These are phyloP conservation scores for Plenodomus lindquistii DNA, from an alignment of 2,329 filamentous ascomycete species.

Conservation along the genomic window DNA sequence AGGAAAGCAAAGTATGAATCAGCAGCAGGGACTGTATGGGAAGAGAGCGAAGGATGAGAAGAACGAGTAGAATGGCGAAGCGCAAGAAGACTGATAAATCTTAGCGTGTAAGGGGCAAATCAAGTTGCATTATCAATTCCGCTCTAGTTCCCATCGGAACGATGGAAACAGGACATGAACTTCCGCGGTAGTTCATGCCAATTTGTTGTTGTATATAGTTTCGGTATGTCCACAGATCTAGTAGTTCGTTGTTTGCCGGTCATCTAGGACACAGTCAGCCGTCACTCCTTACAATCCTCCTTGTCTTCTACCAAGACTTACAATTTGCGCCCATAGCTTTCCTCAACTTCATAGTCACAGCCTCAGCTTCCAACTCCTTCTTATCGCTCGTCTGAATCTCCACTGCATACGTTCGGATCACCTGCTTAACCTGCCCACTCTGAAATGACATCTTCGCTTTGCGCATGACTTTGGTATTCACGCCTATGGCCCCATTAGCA, in stretches of 20 bases:
- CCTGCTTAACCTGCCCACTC: slow-evolving; percentile 66
- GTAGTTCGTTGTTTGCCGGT: neutral
- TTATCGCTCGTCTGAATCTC: slow-evolving; percentile 65
- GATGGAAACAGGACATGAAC: too few species aligned
- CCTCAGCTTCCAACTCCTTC: slow-evolving; percentile 63
- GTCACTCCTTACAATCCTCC: neutral
- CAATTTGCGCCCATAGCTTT: slow-evolving; percentile 73
- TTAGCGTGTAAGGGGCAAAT: too few species aligned
- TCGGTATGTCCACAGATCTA: neutral
- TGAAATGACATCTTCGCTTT: slow-evolving; percentile 71
- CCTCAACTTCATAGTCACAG: slow-evolving; percentile 64
- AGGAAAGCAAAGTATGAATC: slow-evolving; percentile 39
- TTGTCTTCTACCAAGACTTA: slow-evolving; percentile 48
- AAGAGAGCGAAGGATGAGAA: slow-evolving; percentile 11
- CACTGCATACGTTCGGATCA: slow-evolving; percentile 67
- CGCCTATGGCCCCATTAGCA: slow-evolving; percentile 20
- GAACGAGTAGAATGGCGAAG: neutral
- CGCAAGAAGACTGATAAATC: too few species aligned
- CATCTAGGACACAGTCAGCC: too few species aligned
- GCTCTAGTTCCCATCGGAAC: too few species aligned
- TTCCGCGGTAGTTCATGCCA: too few species aligned
- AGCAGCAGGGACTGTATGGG: slow-evolving; percentile 42
- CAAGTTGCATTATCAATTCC: too few species aligned
- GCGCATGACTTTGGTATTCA: slow-evolving; percentile 66
- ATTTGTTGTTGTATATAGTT: neutral